phyloP scores from a whole-genome alignment of 1,139 yeast genomes.

The Yamadazyma sp. region DNA sequence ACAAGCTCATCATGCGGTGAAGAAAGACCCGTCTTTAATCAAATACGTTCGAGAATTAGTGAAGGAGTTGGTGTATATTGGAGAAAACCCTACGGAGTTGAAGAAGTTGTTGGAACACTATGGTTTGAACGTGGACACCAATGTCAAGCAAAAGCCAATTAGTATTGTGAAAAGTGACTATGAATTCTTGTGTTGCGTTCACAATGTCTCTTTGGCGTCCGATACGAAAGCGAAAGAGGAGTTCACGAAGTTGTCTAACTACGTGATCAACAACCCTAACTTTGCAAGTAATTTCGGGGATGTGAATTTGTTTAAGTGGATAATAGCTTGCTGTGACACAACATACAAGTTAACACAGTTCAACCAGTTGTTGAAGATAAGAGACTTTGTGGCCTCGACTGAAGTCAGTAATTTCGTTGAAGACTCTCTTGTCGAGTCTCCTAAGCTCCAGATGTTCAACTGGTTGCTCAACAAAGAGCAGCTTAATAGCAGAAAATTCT shows the following conservation, averaged over 20 bases:
- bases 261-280: slow-evolving; percentile 12
- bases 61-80: slow-evolving; percentile 47
- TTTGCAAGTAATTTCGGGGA: slow-evolving; percentile 8
- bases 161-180: slow-evolving; percentile 15
- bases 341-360: not conserved
- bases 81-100: slow-evolving; percentile 45
- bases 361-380: slow-evolving; percentile 3
- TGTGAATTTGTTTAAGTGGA: slow-evolving; percentile 8
- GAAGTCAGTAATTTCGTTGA: not conserved
- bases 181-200: slow-evolving; percentile 13
- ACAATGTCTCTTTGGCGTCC: slow-evolving; percentile 15
- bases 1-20: slow-evolving; percentile 44
- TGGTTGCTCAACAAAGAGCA: slow-evolving; percentile 19
- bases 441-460: slow-evolving; percentile 10
- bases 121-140: slow-evolving; percentile 6
- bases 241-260: slow-evolving; percentile 43
- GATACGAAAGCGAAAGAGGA: slow-evolving; percentile 19
- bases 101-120: slow-evolving; percentile 12
- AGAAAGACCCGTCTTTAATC: slow-evolving; percentile 19
- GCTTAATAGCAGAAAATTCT: slow-evolving; percentile 8
- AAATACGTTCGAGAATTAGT: slow-evolving; percentile 55
- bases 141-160: not conserved
- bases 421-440: slow-evolving; percentile 1
- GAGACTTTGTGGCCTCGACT: slow-evolving; percentile 8
- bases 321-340: slow-evolving; percentile 3